phyloP scores from a whole-genome alignment of 2,329 filamentous ascomycete species.

The Aspergillus jensenii region DNA sequence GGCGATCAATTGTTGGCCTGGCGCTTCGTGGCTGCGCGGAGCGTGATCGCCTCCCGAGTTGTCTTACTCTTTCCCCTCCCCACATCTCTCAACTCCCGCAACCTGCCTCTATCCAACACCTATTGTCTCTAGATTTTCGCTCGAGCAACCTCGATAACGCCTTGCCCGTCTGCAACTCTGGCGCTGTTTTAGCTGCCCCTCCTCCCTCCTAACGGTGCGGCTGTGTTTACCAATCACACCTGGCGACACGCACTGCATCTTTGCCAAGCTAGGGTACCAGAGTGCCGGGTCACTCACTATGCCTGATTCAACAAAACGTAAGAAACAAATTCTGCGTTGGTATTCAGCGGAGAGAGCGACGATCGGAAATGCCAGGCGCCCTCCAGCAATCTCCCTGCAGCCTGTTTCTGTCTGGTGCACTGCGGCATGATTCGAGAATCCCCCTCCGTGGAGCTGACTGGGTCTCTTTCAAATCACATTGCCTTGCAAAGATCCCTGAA shows the following conservation, averaged over 20 bases:
- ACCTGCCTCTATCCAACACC: neutral
- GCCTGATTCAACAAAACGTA: conserved; percentile 19
- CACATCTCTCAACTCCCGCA: neutral
- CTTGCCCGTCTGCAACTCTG: neutral
- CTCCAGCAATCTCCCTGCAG: conserved; percentile 11
- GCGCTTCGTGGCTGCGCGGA: neutral
- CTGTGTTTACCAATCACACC: conserved; percentile 31
- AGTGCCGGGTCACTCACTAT: conserved; percentile 32
- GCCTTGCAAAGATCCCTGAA: conserved; percentile 5
- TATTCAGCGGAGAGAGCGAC: conserved; percentile 14
- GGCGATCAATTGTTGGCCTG: conserved; percentile 1
- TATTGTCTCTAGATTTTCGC: neutral
- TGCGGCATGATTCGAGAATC: conserved; percentile 7
- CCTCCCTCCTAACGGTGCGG: conserved; percentile 18
- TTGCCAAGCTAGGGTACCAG: conserved; percentile 35
- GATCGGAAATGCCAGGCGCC: conserved; percentile 16
- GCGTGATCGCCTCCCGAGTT: neutral
- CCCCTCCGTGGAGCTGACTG: conserved; percentile 11
- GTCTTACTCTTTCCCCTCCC: neutral
- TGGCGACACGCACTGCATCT: conserved; percentile 32
- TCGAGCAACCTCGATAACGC: neutral
- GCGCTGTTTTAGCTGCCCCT: conserved; percentile 1
- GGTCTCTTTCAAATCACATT: conserved; percentile 1
- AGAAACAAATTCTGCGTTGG: conserved; percentile 16
- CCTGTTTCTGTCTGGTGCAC: conserved; percentile 10